Evolutionary conservation across 164 flowering plant species (phyloP).

Genomic region (Aristolochia fimbriata): DNA sequence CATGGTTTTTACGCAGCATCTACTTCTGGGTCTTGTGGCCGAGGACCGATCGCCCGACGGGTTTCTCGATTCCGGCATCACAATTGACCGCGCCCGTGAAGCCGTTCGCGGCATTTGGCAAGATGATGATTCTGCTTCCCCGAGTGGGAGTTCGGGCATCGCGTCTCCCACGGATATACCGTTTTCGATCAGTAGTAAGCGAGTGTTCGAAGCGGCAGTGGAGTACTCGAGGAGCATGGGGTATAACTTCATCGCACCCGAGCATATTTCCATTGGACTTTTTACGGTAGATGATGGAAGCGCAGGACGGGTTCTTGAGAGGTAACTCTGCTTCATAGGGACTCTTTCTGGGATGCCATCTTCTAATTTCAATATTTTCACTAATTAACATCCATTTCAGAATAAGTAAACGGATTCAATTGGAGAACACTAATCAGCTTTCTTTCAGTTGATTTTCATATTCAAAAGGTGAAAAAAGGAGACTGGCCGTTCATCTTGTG

Average conservation of each 20-base stretch:
- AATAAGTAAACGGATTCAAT: too few relatives aligned
- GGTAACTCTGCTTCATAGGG: slow-evolving; percentile 21
- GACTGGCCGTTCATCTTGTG: too few relatives aligned
- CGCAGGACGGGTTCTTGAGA: slow-evolving; percentile 53
- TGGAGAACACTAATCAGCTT: too few relatives aligned
- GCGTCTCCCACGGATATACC: slow-evolving; percentile 32
- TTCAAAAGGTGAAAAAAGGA: too few relatives aligned
- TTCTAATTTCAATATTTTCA: too few relatives aligned
- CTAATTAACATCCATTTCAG: too few relatives aligned
- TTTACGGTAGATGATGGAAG: slow-evolving; percentile 71
- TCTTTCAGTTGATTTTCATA: too few relatives aligned
- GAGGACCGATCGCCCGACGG: slow-evolving; percentile 56
- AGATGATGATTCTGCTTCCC: slow-evolving; percentile 3
- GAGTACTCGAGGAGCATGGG: slow-evolving; percentile 72
- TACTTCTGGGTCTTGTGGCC: slow-evolving; percentile 58
- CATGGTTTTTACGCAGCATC: slow-evolving; percentile 69
- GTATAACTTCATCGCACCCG: slow-evolving; percentile 59
- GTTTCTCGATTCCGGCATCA: slow-evolving; percentile 54
- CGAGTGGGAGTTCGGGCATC: neutral
- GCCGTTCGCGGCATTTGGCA: slow-evolving; percentile 49
- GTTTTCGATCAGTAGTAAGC: slow-evolving; percentile 60
- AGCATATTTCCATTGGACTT: slow-evolving; percentile 66
- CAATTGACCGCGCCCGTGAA: slow-evolving; percentile 42
- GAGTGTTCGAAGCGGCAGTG: slow-evolving; percentile 71
- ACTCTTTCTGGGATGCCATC: too few relatives aligned